Conservation (phyloP, 345 rosid genomes). For the Pelargonium nanum region DNA sequence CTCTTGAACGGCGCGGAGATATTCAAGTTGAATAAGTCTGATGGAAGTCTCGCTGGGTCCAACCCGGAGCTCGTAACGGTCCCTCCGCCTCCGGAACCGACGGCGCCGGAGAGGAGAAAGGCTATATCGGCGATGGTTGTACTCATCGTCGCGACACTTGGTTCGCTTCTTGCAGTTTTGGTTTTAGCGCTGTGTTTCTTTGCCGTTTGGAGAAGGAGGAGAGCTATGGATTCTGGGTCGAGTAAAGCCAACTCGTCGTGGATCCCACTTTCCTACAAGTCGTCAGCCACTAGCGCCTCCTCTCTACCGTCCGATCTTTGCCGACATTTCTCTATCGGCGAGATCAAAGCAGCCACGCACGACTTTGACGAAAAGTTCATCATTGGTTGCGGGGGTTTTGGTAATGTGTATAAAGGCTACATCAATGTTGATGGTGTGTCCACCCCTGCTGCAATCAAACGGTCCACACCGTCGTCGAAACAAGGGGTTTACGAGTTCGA, state of each 20-base stretch:
- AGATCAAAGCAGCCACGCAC: slow-evolving; percentile 22
- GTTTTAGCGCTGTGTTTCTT: slow-evolving; percentile 4
- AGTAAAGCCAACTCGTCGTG: slow-evolving; percentile 11
- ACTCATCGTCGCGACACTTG: background rate
- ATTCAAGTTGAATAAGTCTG: slow-evolving; percentile 17
- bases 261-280: slow-evolving; percentile 3
- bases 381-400: slow-evolving; percentile 35
- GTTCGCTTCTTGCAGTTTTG: background rate
- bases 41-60: slow-evolving; percentile 15
- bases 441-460: slow-evolving; percentile 30
- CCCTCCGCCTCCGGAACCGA: background rate
- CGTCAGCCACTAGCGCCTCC: background rate
- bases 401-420: slow-evolving; percentile 28
- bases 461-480: slow-evolving; percentile 20
- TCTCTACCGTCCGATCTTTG: slow-evolving; percentile 13
- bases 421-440: slow-evolving; percentile 15
- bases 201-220: slow-evolving; percentile 2
- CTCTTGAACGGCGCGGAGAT: slow-evolving; percentile 34
- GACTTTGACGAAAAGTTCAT: slow-evolving; percentile 15
- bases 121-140: background rate
- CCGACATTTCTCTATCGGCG: slow-evolving; percentile 24
- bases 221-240: background rate
- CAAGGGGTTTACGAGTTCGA: slow-evolving; percentile 35
- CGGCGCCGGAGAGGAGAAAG: background rate
- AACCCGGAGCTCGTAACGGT: slow-evolving; percentile 11